These are phyloP conservation scores for Cutaneotrichosporon sp. DNA, from an alignment of 1,284 basidiomycete species.

Conservation along the genomic window DNA sequence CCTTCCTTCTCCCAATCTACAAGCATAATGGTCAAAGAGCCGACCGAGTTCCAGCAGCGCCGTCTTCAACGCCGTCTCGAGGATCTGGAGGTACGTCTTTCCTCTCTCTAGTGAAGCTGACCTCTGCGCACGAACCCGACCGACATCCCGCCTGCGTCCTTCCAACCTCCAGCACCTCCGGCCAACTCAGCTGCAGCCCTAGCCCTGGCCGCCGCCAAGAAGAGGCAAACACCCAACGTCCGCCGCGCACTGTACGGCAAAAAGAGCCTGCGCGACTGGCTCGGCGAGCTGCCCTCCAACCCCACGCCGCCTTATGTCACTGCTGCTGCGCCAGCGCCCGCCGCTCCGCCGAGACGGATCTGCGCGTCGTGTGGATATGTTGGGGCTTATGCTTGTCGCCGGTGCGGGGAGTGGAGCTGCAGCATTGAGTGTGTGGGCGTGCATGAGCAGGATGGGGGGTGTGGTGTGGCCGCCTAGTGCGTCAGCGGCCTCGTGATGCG, in stretches of 20 bases:
- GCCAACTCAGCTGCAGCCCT: slow-evolving; percentile 10
- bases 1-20: background rate
- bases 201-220: slow-evolving; percentile 32
- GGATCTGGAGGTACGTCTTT: slow-evolving; percentile 47
- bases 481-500: too few species aligned
- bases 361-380: slow-evolving; percentile 48
- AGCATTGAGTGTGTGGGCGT: slow-evolving; percentile 35
- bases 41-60: slow-evolving; percentile 44
- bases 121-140: slow-evolving; percentile 49
- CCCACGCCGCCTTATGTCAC: slow-evolving; percentile 43
- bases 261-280: slow-evolving; percentile 50
- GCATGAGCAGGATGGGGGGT: slow-evolving; percentile 49
- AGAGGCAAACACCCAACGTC: slow-evolving; percentile 50
- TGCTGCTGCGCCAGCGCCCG: slow-evolving; percentile 35
- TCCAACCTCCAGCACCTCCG: slow-evolving; percentile 31
- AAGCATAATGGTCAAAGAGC: slow-evolving; percentile 20
- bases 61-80: slow-evolving; percentile 42
- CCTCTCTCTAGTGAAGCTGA: background rate
- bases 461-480: slow-evolving; percentile 32
- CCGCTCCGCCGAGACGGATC: slow-evolving; percentile 33
- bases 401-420: slow-evolving; percentile 49
- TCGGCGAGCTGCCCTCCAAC: slow-evolving; percentile 44
- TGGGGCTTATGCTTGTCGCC: slow-evolving; percentile 40
- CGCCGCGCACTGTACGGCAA: slow-evolving; percentile 44
- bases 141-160: slow-evolving; percentile 47